Conservation (phyloP, 257 asterid genomes). For the Handroanthus guayacan region DNA sequence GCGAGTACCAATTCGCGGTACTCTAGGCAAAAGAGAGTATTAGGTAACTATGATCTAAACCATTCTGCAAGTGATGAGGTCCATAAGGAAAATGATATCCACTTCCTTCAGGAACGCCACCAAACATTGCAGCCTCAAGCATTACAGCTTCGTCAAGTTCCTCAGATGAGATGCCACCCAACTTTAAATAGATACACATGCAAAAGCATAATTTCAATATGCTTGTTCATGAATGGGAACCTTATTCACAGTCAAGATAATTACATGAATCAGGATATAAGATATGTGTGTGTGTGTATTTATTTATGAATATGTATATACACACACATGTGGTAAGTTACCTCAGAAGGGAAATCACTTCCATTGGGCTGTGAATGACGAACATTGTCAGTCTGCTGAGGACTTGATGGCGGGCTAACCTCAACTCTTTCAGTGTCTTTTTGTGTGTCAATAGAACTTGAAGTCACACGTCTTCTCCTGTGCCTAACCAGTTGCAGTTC, state of each 20-base stretch:
- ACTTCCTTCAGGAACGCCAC: slow-evolving; percentile 86
- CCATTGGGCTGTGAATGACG: slow-evolving; percentile 48
- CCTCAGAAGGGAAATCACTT: slow-evolving; percentile 76
- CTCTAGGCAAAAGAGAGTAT: too few relatives aligned
- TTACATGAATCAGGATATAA: slow-evolving; percentile 17
- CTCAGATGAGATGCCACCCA: slow-evolving; percentile 98
- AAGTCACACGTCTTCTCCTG: slow-evolving; percentile 51
- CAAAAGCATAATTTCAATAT: slow-evolving; percentile 13
- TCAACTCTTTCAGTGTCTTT: slow-evolving; percentile 59
- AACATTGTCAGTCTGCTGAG: slow-evolving; percentile 49
- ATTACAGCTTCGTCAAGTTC: slow-evolving; percentile 99
- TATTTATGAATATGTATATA: too few relatives aligned
- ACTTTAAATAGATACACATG: slow-evolving; percentile 53
- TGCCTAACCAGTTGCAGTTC: slow-evolving; percentile 79
- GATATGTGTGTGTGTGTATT: neutral
- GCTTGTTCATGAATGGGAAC: slow-evolving; percentile 11
- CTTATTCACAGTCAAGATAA: neutral
- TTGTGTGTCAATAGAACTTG: slow-evolving; percentile 51
- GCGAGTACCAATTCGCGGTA: too few relatives aligned
- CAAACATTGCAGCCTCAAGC: slow-evolving; percentile 99
- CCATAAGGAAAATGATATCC: slow-evolving; percentile 68
- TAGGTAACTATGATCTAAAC: too few relatives aligned
- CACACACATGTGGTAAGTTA: too few relatives aligned
- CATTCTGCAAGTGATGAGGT: slow-evolving; percentile 73
- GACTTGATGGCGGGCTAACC: slow-evolving; percentile 74